Evolutionary conservation across 2,329 filamentous ascomycete species (phyloP), one percentile per base, ranked within the genome.

Genomic region (Claviceps lovelessii): DNA sequence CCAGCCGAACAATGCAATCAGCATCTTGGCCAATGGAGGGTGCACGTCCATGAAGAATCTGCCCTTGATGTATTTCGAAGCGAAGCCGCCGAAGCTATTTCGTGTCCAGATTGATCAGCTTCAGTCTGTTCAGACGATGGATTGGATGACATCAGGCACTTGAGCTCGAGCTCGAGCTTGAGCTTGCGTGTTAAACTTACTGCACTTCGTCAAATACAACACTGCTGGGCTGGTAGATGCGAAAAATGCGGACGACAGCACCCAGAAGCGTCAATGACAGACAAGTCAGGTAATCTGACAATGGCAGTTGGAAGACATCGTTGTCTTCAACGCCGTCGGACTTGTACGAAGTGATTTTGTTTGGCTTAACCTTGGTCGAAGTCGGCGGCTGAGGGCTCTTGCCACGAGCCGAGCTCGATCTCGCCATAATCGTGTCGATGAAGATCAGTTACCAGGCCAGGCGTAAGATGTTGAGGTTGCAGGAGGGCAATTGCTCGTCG

Each of bases 11-110:
- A 98, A 81, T 53, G 93, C 95, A 65, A 98, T 91, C 62, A 98
- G 83, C 68, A 98, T 82, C 76, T 98, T 98, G 61, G 93, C 93
- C 57, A 98, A 79, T 49, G 93, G 93, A 37, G 93, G 93, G 68
- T 98, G 93, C n/a, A 98, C 93, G 68, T 98, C 93, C 93, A 98
- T 98, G 72, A 98, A 98, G 80, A 98, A 98, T 69, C 80, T 86
- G 66, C 93, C 93, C 77, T 98, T 97, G 79, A 98, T 97, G 72
- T 98, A 98, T 72, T 98, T 98, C 63, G 87, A 89, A 60, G 93
- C 93, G 68, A 98, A 98, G 51, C 93, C 93, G 69, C 93, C 93
- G 70, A 98, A 98, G 73, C 90, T 95, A 65, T 41, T 35, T 52
- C 4, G 5, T 11, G 9, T 39, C 13, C 41, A 39, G 31, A n/a